A percentile compares a stretch with the other conserved stretches of the same genome.
Evolutionary conservation across 495 filamentous ascomycete species (phyloP).

Genomic region (Xylaria nigripes): DNA sequence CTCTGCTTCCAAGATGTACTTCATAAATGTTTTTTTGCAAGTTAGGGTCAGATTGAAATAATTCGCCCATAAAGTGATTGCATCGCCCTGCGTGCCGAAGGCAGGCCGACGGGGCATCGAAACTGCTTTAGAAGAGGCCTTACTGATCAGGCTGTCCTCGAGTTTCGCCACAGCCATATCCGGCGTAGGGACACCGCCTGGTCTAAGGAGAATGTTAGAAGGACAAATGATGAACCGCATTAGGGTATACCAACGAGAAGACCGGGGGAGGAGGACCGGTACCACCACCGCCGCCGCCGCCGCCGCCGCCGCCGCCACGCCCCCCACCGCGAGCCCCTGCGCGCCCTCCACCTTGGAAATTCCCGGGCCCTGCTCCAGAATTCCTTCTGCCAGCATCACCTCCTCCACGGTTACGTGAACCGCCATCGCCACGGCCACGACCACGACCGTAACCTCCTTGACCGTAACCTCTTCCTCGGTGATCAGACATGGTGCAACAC

Average conservation of each 20-base stretch:
- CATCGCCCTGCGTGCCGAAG: conserved; percentile 49
- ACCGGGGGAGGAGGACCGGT: too few species aligned
- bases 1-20: conserved; percentile 27
- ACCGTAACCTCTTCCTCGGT: conserved; percentile 11
- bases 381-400: conserved; percentile 13
- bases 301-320: conserved; percentile 12
- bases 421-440: too few species aligned
- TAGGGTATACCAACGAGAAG: too few species aligned
- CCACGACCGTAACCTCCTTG: too few species aligned
- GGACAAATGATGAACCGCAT: too few species aligned
- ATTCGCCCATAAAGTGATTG: conserved; percentile 55
- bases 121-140: background rate
- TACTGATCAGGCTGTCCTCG: conserved; percentile 27
- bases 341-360: conserved; percentile 3
- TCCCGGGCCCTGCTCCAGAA: conserved; percentile 9
- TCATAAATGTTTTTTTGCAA: conserved; percentile 24
- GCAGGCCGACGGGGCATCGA: conserved; percentile 46
- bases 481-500: conserved; percentile 6
- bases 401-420: too few species aligned
- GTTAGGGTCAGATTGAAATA: conserved; percentile 48
- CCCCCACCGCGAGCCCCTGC: conserved; percentile 12
- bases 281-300: conserved; percentile 6
- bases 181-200: conserved; percentile 2
- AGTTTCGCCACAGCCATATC: conserved; percentile 24
- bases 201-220: conserved; percentile 7